A percentile compares a stretch with the other conserved stretches of the same genome.
Conservation (phyloP, 2,329 filamentous ascomycete genomes). For the Pseudogymnoascus sp. region DNA sequence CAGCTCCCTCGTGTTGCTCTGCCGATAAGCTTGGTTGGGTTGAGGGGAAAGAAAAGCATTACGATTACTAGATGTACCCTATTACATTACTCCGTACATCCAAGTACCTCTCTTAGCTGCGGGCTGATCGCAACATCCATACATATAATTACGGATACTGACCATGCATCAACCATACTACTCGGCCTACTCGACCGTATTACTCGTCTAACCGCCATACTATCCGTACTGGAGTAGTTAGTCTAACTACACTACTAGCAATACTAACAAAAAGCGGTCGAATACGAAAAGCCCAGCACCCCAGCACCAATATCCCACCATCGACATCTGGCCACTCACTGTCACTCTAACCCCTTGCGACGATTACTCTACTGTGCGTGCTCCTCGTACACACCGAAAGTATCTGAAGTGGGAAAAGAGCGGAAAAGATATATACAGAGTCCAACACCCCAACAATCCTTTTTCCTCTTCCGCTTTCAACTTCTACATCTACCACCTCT, state of each 20-base stretch:
- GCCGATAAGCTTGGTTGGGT: not conserved
- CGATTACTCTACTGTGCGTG: not conserved
- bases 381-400: not conserved
- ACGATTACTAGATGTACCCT: not conserved
- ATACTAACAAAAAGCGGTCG: not conserved
- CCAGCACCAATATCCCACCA: not conserved
- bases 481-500: not conserved
- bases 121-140: conserved; percentile 1
- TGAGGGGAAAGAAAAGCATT: not conserved
- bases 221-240: not conserved
- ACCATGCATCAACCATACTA: not conserved
- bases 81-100: not conserved
- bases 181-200: not conserved
- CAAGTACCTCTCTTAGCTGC: not conserved
- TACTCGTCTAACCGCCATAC: not conserved
- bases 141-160: not conserved
- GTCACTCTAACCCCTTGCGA: conserved; percentile 6
- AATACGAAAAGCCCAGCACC: not conserved
- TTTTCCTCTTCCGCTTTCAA: not conserved
- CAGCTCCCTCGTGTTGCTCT: not conserved
- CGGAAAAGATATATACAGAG: not conserved
- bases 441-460: not conserved
- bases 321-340: conserved; percentile 1
- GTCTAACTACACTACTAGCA: not conserved
- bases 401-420: not conserved